These are phyloP conservation scores for Xylaria venustula DNA, from an alignment of 495 filamentous ascomycete genomes.

Conservation along the genomic window DNA sequence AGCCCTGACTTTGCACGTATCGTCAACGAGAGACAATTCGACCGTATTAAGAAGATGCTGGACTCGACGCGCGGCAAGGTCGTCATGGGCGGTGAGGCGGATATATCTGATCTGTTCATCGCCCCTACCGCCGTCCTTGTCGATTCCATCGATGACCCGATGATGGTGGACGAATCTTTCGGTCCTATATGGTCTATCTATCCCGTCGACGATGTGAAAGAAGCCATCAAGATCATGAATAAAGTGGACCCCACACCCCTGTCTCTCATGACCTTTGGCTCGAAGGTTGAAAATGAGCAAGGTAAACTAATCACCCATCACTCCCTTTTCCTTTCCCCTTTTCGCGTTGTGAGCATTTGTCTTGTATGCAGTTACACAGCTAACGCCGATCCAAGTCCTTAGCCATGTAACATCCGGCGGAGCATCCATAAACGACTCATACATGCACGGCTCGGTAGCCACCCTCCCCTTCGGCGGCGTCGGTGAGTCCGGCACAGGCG, in stretches of 20 bases:
- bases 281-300: constrained; percentile 67
- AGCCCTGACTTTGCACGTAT: constrained; percentile 77
- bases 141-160: constrained; percentile 68
- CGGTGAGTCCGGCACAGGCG: constrained; percentile 77
- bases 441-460: constrained; percentile 72
- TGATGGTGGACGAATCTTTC: constrained; percentile 81
- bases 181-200: constrained; percentile 83
- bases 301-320: constrained; percentile 39
- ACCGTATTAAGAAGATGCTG: constrained; percentile 84
- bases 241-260: constrained; percentile 76
- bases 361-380: too few relatives aligned
- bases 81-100: constrained; percentile 76
- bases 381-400: constrained; percentile 46
- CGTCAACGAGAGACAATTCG: constrained; percentile 73
- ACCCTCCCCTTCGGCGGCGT: constrained; percentile 89
- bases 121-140: constrained; percentile 83
- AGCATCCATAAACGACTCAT: constrained; percentile 77
- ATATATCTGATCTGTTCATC: constrained; percentile 75
- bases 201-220: constrained; percentile 70
- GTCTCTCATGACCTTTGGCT: constrained; percentile 80
- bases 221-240: constrained; percentile 77
- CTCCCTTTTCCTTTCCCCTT: too few relatives aligned
- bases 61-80: constrained; percentile 81
- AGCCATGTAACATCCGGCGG: constrained; percentile 70
- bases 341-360: too few relatives aligned